Evolutionary conservation across 1,284 basidiomycete genomes (phyloP), one percentile per base, ranked within the genome.

Genomic region (Moesziomyces sp.): DNA sequence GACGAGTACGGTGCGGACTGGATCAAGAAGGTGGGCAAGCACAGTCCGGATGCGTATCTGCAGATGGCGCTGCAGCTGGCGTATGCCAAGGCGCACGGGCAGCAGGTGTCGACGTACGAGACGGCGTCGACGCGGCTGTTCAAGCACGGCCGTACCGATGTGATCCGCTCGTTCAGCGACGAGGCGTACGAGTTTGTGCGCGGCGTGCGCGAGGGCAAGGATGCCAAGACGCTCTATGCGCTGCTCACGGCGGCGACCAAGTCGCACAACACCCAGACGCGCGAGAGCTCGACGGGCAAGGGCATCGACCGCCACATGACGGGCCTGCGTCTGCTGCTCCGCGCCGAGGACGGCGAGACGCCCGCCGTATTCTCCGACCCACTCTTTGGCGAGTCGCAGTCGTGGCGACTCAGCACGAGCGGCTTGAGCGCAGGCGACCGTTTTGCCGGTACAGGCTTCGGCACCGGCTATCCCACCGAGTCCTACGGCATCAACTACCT

Each of bases 61-160:
- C 96, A 98, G 85, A 92, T 96, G 89, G 93, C 90, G 1, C 87
- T 97, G 24, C 96, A 98, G 85, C 89, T 98, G 11, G 95, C 95
- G 7, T 97, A 92, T 89, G 93, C 91, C 85, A 89, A 89, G 76
- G 89, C 90, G 42, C 91, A 91, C 63, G 90, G 90, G 14, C 86
- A 87, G 71, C 91, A 93, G 78, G 92, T 92, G 2, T 93, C 95
- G 3, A 96, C 93, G 6, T 98, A 99, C 84, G 95, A 99, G 86
- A 97, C 95, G 0, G 93, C 92, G 0, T 89, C 94, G 28, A 98
- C 96, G 2, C 89, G 94, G n/a, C 87, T 92, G 78, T 97, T 96
- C 86, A 87, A 91, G 73, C 91, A 92, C 78, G 96, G 94, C 9
- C 89, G 96, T 14, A 98, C 96, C 0, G 96, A 99, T 81, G 94